phyloP scores from a whole-genome alignment of 2,329 filamentous ascomycete species.

The Pseudogymnoascus pannorum region DNA sequence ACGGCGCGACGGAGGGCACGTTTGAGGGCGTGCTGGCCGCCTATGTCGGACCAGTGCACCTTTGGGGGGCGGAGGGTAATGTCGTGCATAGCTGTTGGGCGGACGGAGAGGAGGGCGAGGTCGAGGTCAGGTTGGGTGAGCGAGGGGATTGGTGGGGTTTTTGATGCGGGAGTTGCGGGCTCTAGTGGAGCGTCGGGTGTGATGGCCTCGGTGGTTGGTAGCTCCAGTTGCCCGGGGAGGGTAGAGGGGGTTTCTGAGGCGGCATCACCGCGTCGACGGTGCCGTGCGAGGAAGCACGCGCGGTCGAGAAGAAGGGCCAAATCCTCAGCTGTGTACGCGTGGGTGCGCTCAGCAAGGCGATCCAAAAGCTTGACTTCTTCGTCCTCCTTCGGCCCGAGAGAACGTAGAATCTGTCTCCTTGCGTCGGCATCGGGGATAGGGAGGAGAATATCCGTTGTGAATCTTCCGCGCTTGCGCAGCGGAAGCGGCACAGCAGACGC shows the following conservation, averaged over 20 bases:
- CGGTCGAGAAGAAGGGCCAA: constrained; percentile 56
- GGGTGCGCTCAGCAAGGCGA: constrained; percentile 64
- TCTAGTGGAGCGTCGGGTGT: constrained; percentile 2
- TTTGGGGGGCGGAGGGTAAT: constrained; percentile 83
- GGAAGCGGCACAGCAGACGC: constrained; percentile 63
- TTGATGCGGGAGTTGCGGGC: background rate
- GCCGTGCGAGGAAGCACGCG: constrained; percentile 35
- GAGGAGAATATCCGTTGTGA: constrained; percentile 62
- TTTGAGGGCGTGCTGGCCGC: constrained; percentile 74
- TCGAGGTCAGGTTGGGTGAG: constrained; percentile 48
- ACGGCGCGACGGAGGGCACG: constrained; percentile 43
- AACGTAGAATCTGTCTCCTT: constrained; percentile 66
- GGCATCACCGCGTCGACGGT: constrained; percentile 17
- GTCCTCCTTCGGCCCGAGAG: constrained; percentile 38
- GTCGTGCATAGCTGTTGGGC: constrained; percentile 80
- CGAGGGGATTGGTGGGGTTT: background rate
- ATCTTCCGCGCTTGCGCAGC: constrained; percentile 57
- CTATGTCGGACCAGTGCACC: constrained; percentile 80
- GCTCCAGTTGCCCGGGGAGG: constrained; percentile 17
- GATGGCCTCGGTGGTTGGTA: background rate
- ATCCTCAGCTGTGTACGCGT: constrained; percentile 80
- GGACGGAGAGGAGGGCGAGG: constrained; percentile 59
- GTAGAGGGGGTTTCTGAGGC: background rate
- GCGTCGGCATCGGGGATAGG: constrained; percentile 67
- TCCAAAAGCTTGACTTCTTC: constrained; percentile 38